Percentiles rank a stretch among this genome's conserved stretches.
phyloP scores from a whole-genome alignment of 2,329 filamentous ascomycete species.

The Neopestalotiopsis sp. region DNA sequence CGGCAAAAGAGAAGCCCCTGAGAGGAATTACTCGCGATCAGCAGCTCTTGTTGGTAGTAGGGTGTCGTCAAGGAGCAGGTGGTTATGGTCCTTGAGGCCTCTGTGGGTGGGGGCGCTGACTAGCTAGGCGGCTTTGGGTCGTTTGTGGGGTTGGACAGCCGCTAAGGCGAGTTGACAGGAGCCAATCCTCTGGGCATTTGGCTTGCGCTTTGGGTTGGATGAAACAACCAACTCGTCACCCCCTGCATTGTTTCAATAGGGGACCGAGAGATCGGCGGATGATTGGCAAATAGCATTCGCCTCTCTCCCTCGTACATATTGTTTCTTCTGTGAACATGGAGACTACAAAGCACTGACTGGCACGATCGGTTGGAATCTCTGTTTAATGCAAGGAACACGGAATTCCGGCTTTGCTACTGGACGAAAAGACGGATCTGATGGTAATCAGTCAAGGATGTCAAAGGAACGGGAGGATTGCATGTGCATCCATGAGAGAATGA shows the following conservation, averaged over 20 bases:
- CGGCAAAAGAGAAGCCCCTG: background rate
- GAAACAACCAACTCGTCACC: constrained; percentile 7
- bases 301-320: background rate
- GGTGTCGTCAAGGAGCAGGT: background rate
- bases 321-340: background rate
- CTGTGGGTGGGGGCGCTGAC: background rate
- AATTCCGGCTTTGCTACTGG: background rate
- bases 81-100: background rate
- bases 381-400: background rate
- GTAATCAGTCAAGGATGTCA: background rate
- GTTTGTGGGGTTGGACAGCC: background rate
- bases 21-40: constrained; percentile 7
- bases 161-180: constrained; percentile 11
- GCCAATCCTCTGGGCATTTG: constrained; percentile 15
- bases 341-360: background rate
- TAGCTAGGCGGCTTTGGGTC: background rate
- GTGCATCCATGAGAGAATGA: too few relatives aligned
- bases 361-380: background rate
- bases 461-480: too few relatives aligned
- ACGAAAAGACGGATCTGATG: background rate
- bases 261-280: background rate
- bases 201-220: background rate
- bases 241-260: constrained; percentile 13
- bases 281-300: constrained; percentile 9
- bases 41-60: background rate